phyloP scores from a whole-genome alignment of 345 rosid genomes.

The Heritiera fomes region DNA sequence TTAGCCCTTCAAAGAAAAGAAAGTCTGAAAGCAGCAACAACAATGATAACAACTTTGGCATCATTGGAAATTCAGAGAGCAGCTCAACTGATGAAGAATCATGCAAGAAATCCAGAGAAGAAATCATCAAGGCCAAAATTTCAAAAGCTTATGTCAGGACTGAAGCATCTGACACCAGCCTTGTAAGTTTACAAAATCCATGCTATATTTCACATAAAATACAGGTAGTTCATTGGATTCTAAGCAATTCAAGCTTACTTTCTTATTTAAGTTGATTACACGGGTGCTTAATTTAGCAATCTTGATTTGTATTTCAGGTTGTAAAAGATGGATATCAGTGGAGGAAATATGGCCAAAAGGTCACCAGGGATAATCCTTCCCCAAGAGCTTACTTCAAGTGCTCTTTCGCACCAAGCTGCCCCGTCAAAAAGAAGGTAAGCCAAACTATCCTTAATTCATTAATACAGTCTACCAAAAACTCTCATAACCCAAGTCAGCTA shows the following conservation, averaged over 20 bases:
- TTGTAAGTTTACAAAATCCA: constrained; percentile 47
- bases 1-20: constrained; percentile 69
- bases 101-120: constrained; percentile 74
- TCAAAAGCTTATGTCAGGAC: constrained; percentile 61
- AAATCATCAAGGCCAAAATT: constrained; percentile 66
- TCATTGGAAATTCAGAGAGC: constrained; percentile 68
- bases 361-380: constrained; percentile 97
- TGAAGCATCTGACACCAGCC: constrained; percentile 71
- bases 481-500: neutral
- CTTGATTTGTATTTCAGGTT: constrained; percentile 41
- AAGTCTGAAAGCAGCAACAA: constrained; percentile 56
- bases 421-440: constrained; percentile 90
- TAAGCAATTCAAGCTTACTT: neutral
- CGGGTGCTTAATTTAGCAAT: neutral
- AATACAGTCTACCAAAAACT: neutral
- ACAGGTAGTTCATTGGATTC: neutral
- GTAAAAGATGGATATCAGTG: constrained; percentile 98
- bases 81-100: constrained; percentile 92
- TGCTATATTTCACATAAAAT: constrained; percentile 1
- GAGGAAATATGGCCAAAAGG: constrained; percentile 99
- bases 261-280: neutral
- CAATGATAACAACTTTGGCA: constrained; percentile 28
- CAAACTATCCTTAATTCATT: neutral
- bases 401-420: constrained; percentile 94
- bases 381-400: constrained; percentile 99